phyloP scores from a whole-genome alignment of 1,139 yeast genomes.

The Diutina siamensis region DNA sequence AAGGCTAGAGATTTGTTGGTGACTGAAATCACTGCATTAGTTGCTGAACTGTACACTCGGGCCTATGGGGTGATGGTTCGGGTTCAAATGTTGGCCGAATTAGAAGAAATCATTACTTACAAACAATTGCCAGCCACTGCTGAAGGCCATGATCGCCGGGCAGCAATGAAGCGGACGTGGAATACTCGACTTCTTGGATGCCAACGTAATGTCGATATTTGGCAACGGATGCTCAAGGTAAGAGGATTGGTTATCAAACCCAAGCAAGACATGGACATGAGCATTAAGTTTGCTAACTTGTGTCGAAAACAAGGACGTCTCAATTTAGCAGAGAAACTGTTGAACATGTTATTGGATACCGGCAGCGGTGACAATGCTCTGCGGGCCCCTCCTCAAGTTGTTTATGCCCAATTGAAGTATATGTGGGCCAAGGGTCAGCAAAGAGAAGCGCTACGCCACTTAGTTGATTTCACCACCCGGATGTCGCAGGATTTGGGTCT shows the following conservation, averaged over 20 bases:
- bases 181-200: constrained; percentile 85
- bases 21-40: constrained; percentile 88
- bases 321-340: constrained; percentile 85
- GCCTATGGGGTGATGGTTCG: constrained; percentile 96
- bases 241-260: constrained; percentile 91
- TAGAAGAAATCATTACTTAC: constrained; percentile 88
- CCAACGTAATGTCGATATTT: constrained; percentile 92
- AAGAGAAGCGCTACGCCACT: constrained; percentile 72
- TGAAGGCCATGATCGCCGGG: constrained; percentile 67
- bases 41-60: constrained; percentile 91
- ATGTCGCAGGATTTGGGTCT: constrained; percentile 83
- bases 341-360: constrained; percentile 62
- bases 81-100: constrained; percentile 92
- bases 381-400: constrained; percentile 89
- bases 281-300: constrained; percentile 95
- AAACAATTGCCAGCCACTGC: constrained; percentile 51
- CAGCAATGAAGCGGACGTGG: constrained; percentile 85
- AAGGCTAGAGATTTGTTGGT: constrained; percentile 83
- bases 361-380: constrained; percentile 52
- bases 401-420: constrained; percentile 90
- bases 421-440: constrained; percentile 96
- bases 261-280: constrained; percentile 93
- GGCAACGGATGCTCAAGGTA: constrained; percentile 94
- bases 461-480: constrained; percentile 82
- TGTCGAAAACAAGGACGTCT: constrained; percentile 90